Evolutionary conservation across 1,139 yeast species (phyloP), one percentile per base, ranked within the genome.

Genomic region (Yamadazyma dushanensis): DNA sequence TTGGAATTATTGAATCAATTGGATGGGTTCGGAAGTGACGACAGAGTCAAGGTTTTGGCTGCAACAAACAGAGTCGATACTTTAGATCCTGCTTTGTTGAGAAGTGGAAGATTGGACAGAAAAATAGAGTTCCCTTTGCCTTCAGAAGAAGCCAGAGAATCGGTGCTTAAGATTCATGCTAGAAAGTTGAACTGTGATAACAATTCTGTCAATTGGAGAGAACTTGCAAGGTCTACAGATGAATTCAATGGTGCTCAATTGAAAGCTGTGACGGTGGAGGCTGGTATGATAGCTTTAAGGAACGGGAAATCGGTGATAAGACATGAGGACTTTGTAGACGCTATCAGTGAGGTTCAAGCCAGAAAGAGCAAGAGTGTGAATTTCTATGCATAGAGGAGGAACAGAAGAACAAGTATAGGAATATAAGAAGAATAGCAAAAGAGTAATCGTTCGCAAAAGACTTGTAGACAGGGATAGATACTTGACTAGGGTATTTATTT

Each of bases 31-130:
- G 96, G 95, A n/a, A 83, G 95, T 16, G 98, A 92, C 61, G 98
- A 92, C 57, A 72, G 97, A 45, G 98, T 94, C 41, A 92, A 92
- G 64, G 98, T 92, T 16, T 73, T 92, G 49, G 98, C 98, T 0
- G 99, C 99, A 23, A 92, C 99, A 3, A 92, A 92, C 63, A 84
- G 99, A 70, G 97, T 92, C 21, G 98, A 92, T 61, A 95, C 94
- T 6, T 74, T 92, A 51, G 99, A 92, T 65, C 98, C 98, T 11
- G 99, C 99, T 3, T 70, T 92, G 57, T 73, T 94, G 58, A 84
- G 99, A 70, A 85, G 96, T 6, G 99, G 99, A 51, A 85, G 99
- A 68, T 76, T 92, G 61, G 99, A 92, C 64, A 78, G 99, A 63
- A 94, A 92, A 62, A 90, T 92, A 53, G 99, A 92, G 66, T 92